Evolutionary conservation across 495 filamentous ascomycete genomes (phyloP), one percentile per base, ranked within the genome.

Genomic region (Trichoderma asperelloides): DNA sequence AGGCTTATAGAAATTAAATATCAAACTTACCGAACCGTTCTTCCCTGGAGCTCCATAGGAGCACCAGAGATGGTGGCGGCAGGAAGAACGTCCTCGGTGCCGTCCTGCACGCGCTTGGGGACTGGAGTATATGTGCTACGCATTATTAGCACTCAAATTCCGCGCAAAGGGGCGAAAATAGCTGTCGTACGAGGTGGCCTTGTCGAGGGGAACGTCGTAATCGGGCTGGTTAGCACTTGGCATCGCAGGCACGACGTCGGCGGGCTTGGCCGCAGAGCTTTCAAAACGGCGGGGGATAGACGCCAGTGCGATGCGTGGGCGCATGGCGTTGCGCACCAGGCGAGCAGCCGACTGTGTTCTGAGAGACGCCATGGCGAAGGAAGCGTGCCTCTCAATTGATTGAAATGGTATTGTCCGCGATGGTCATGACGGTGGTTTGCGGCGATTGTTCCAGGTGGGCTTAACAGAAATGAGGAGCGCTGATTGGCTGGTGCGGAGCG

Each of bases 31-130:
- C 93, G 89, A 74, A 97, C 95, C 69, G 91, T 95, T 67, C 95
- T 85, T 60, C 93, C 92, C 78, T 97, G 93, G 6, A 98, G 83
- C 71, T 98, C 96, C 41, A 92, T 87, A 28, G 95, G 95, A 55
- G 95, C 96, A 40, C 95, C 95, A 15, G 95, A 98, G 28, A 97
- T 81, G 55, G 94, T 86, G 65, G 91, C 92, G 43, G 92, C 95
- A 16, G 93, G 85, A 28, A 92, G 80, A 65, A 87, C 76, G n/a
- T 89, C 86, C 77, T 96, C 93, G 75, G 90, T 95, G 70, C 93
- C 93, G 76, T 93, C 89, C 86, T 96, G 92, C 63, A 96, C 87
- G 67, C 87, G 83, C 80, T 88, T 91, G 66, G 95, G 93, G 55
- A 97, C 86, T 27, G 92, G 94, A 40, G 94, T 96, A 80, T 92